Percentiles rank a stretch among this genome's conserved stretches.
Evolutionary conservation across 352 stramenopile species (phyloP).

Genomic region (Phytophthora fragariae): DNA sequence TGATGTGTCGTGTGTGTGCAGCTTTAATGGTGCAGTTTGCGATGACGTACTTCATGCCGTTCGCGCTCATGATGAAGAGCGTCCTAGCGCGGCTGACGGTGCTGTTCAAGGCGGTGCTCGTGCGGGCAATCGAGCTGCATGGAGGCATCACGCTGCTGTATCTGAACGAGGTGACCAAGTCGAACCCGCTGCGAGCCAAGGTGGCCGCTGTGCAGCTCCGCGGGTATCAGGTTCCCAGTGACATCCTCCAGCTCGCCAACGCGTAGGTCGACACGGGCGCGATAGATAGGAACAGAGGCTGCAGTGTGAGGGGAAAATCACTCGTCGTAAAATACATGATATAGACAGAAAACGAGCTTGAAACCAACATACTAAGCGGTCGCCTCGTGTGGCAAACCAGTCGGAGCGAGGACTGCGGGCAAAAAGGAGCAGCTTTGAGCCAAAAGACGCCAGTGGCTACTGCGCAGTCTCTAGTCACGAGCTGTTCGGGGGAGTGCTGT

Average conservation of each 20-base stretch:
- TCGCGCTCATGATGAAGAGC: constrained; percentile 81
- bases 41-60: constrained; percentile 91
- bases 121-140: constrained; percentile 70
- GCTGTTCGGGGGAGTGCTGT: constrained; percentile 48
- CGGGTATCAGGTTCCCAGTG: constrained; percentile 64
- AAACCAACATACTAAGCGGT: constrained; percentile 4
- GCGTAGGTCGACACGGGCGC: constrained; percentile 37
- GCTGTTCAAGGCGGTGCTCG: constrained; percentile 69
- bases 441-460: constrained; percentile 8
- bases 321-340: constrained; percentile 48
- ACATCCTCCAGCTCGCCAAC: constrained; percentile 65
- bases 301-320: constrained; percentile 15
- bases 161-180: constrained; percentile 80
- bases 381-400: constrained; percentile 14
- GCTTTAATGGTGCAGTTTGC: constrained; percentile 74
- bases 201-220: constrained; percentile 75
- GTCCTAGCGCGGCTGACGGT: constrained; percentile 70
- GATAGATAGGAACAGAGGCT: constrained; percentile 3
- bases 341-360: constrained; percentile 28
- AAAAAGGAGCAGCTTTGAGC: constrained; percentile 29
- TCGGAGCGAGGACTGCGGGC: constrained; percentile 16
- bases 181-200: constrained; percentile 80
- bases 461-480: constrained; percentile 28
- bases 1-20: constrained; percentile 15
- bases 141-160: constrained; percentile 77